phyloP scores from a whole-genome alignment of 139 green algal genomes.

The Chlamydomonas schloesseri region DNA sequence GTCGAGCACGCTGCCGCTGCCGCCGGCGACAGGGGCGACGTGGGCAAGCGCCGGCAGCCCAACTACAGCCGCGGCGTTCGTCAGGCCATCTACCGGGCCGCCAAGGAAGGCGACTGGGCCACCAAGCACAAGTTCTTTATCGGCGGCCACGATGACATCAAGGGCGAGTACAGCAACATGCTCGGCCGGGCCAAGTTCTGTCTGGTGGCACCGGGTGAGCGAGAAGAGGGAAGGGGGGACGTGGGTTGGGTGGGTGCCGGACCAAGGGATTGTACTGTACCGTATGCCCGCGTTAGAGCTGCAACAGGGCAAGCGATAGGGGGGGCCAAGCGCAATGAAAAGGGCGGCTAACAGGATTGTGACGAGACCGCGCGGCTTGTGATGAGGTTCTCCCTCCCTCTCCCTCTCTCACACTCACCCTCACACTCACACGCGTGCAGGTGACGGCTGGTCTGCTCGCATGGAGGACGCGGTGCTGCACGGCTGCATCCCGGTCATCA shows the following conservation, averaged over 20 bases:
- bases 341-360: not conserved
- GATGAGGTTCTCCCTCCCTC: too few relatives aligned
- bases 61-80: constrained; percentile 47
- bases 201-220: constrained; percentile 52
- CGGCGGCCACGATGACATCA: constrained; percentile 17
- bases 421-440: too few relatives aligned
- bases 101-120: constrained; percentile 16
- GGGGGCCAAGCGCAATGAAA: not conserved
- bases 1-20: too few relatives aligned
- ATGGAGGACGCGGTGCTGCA: constrained; percentile 77
- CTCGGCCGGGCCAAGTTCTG: constrained; percentile 49
- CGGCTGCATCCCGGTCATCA: constrained; percentile 78
- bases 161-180: constrained; percentile 40
- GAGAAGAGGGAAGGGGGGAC: not conserved
- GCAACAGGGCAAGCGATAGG: not conserved
- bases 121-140: constrained; percentile 30
- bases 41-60: constrained; percentile 43
- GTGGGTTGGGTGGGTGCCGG: too few relatives aligned
- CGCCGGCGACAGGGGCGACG: constrained; percentile 44
- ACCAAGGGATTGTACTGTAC: too few relatives aligned
- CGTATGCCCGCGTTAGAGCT: too few relatives aligned
- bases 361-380: too few relatives aligned
- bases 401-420: too few relatives aligned
- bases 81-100: constrained; percentile 10
- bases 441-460: constrained; percentile 65